phyloP scores from a whole-genome alignment of 106 monocot genomes.

The Allium sativum region DNA sequence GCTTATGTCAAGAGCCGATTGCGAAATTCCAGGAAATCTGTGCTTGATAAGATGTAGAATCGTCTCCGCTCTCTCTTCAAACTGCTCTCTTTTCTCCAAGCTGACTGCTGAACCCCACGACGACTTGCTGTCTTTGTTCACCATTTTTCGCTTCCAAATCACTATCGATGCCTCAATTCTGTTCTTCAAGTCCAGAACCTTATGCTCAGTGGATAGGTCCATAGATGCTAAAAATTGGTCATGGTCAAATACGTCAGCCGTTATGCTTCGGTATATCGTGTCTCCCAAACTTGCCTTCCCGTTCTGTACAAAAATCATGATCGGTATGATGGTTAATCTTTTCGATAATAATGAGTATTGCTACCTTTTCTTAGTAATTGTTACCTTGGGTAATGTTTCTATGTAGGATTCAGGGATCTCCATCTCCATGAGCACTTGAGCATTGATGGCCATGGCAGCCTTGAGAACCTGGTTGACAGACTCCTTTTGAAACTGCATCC shows the following conservation, averaged over 20 bases:
- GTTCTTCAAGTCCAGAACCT: conserved; percentile 76
- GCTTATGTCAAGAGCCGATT: conserved; percentile 79
- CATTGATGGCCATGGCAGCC: conserved; percentile 62
- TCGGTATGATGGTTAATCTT: not conserved
- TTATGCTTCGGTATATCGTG: conserved; percentile 44
- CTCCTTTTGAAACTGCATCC: conserved; percentile 48
- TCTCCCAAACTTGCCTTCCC: conserved; percentile 61
- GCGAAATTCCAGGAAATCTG: conserved; percentile 73
- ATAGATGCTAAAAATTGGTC: conserved; percentile 44
- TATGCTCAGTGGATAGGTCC: conserved; percentile 75
- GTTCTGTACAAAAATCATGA: conserved; percentile 22
- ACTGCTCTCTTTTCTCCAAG: conserved; percentile 88
- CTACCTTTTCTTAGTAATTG: not conserved
- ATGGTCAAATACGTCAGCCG: conserved; percentile 47
- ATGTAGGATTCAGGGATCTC: conserved; percentile 52
- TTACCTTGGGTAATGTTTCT: conserved; percentile 49
- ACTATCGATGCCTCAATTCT: conserved; percentile 69
- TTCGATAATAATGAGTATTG: not conserved
- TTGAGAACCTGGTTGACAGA: conserved; percentile 52
- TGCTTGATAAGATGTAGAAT: conserved; percentile 80
- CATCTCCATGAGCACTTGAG: conserved; percentile 54
- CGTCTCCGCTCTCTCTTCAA: conserved; percentile 90
- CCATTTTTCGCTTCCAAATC: conserved; percentile 95
- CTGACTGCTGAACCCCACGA: conserved; percentile 79
- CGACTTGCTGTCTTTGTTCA: conserved; percentile 69